A percentile compares a stretch with the other conserved stretches of the same genome.
Conservation (phyloP, 441 rosid species). For the Isatis lusitanica region DNA sequence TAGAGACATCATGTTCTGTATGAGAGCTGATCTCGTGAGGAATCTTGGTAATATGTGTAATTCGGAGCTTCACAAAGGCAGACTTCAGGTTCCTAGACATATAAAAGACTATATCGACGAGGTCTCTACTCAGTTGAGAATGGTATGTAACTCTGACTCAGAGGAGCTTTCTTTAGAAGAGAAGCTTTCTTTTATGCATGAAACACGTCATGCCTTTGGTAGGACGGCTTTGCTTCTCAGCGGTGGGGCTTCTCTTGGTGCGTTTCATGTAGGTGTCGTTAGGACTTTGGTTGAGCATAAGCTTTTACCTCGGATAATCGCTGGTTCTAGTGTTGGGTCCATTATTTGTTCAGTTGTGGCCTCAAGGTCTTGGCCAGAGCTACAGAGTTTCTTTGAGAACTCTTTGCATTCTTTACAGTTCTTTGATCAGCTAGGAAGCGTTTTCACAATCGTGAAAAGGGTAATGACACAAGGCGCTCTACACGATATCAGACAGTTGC, state of each 20-base stretch:
- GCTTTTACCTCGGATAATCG: conserved; percentile 82
- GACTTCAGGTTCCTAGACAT: conserved; percentile 87
- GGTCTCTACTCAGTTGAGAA: conserved; percentile 80
- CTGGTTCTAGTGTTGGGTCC: conserved; percentile 96
- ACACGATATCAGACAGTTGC: conserved; percentile 86
- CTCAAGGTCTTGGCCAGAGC: conserved; percentile 93
- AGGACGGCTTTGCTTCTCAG: conserved; percentile 94
- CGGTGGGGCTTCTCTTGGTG: conserved; percentile 96
- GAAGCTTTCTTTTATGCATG: conserved; percentile 91
- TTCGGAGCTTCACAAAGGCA: conserved; percentile 91
- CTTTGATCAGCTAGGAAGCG: conserved; percentile 89
- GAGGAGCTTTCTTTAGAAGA: conserved; percentile 90
- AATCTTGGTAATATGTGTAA: conserved; percentile 97
- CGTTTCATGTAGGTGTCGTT: conserved; percentile 85
- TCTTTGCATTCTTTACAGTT: conserved; percentile 74
- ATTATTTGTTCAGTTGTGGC: conserved; percentile 80
- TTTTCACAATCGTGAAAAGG: conserved; percentile 76
- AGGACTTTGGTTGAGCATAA: conserved; percentile 84
- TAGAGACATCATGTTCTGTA: conserved; percentile 87
- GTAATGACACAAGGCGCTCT: conserved; percentile 85
- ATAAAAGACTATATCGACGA: conserved; percentile 90
- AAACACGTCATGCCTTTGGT: conserved; percentile 93
- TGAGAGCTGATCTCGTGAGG: conserved; percentile 95
- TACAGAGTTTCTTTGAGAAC: conserved; percentile 85
- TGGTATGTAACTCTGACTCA: conserved; percentile 80